These are phyloP conservation scores for Gloeopeniophorella convolvens DNA, from an alignment of 768 basidiomycete genomes.

Conservation along the genomic window DNA sequence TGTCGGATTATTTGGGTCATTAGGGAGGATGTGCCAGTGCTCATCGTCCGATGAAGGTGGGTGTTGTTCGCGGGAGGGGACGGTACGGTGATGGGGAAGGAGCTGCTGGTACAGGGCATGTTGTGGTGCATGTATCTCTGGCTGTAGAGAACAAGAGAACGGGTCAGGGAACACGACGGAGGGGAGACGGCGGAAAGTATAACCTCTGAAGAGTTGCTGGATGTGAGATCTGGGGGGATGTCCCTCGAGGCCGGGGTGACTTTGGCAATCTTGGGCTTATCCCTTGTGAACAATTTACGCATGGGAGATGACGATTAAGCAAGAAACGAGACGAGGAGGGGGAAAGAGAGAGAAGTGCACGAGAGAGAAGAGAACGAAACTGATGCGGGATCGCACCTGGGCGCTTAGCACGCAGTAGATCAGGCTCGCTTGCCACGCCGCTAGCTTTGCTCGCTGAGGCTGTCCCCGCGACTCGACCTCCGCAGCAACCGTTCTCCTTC, in stretches of 20 bases:
- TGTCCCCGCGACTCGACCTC: no score
- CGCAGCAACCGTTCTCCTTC: no score
- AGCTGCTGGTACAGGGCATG: constrained; percentile 4
- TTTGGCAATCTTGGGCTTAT: constrained; percentile 38
- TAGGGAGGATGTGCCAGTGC: constrained; percentile 36
- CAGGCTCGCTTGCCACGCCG: no score
- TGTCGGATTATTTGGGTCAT: constrained; percentile 22
- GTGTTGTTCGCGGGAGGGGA: constrained; percentile 21
- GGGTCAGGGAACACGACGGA: not conserved
- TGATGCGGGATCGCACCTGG: constrained; percentile 5
- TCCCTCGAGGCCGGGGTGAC: constrained; percentile 25
- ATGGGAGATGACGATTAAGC: constrained; percentile 27
- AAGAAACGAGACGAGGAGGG: not conserved
- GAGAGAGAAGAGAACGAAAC: not conserved
- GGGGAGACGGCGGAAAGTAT: constrained; percentile 4
- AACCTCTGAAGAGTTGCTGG: constrained; percentile 26
- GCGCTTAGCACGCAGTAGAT: constrained; percentile 3
- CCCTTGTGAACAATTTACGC: constrained; percentile 56
- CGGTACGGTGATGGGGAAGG: constrained; percentile 13
- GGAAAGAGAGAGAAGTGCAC: not conserved
- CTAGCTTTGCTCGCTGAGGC: no score
- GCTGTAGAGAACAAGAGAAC: not conserved
- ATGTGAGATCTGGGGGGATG: constrained; percentile 27
- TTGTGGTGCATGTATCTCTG: constrained; percentile 12
- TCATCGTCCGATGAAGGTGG: constrained; percentile 34